Evolutionary conservation across 441 rosid genomes (phyloP), one percentile per base, ranked within the genome.

Genomic region (Euphorbia schlechtendalii): DNA sequence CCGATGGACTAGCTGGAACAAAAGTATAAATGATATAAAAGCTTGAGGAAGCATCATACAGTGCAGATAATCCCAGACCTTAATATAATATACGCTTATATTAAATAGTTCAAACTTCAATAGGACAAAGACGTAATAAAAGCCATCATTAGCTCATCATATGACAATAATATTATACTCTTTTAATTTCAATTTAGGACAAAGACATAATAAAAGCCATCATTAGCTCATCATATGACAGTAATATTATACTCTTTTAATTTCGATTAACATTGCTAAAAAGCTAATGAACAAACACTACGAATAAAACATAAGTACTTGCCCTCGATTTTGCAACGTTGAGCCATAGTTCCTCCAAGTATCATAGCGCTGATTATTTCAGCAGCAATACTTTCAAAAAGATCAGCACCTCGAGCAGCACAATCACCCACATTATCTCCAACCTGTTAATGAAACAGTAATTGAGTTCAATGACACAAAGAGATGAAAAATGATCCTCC

Each of bases 341-440:
- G 80, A 46, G 96, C 96, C 99, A 91, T 91, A 71, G 99, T 85
- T 82, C 96, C 99, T 51, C 98, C 98, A 59, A 94, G 87, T 77
- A 94, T 94, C 99, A 94, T 94, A 62, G 99, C 96, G 77, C 98
- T 94, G 64, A 94, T 88, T 64, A 91, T 94, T 86, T 94, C 99
- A 72, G 98, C 99, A 22, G 98, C 99, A 67, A 96, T 96, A 71
- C 91, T 98, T 98, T 76, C 99, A 76, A 94, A 94, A 71, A 94
- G 96, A 82, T 94, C 96, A 73, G 99, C 99, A 71, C 99, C 99
- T 68, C 98, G 82, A 63, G 98, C 98, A 78, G 99, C 99, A 82
- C 98, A 94, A 79, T 94, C 99, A 61, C 98, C 99, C 64, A 94
- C 99, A 79, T 94, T 94, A 74, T 91, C 98, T 74, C 98, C 96